Base-by-base conservation (phyloP, 2,329 filamentous ascomycete genomes). In the Sarocladium strictum region DNA sequence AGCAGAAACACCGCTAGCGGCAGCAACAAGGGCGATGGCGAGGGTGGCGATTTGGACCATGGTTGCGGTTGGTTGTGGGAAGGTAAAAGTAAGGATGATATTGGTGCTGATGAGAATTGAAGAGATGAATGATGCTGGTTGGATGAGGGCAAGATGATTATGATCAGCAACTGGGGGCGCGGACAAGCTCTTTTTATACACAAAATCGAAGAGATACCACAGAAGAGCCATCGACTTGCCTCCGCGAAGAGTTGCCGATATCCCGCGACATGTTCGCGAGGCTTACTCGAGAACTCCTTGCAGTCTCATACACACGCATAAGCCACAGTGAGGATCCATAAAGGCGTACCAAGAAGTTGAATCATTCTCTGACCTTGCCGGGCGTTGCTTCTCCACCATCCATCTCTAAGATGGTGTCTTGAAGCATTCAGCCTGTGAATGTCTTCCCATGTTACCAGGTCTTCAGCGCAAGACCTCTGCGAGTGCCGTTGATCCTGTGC, bases 41-140 rank as follows among this genome's bases (percentile, higher is more conserved):
- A 53, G 19, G 21, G 50, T 38, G 50, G 35, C 21, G 50, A 53
- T 5, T 40, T 53, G 50, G 19, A 53, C 50, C 50, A 53, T 53
- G 17, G 38, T 53, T 12, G 33, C n/a, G 15, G 23, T 50, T 49
- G 11, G 23, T 49, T n/a, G 14, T 40, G 37, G n/a, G n/a, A n/a
- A n/a, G n/a, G n/a, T n/a, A 40, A 40, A n/a, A 40, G 7, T 9
- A 19, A n/a, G 37, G 17, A n/a, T 7, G 29, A 7, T 40, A n/a
- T 40, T 40, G 37, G 17, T 40, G 12, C 6, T 32, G 12, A 12
- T 32, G 12, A 12, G 29, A 32, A 5, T 38, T 38, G 7, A 19
- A 38, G 5, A n/a, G 6, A n/a, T 38, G 15, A 9, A 19, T 6
- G 11, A n/a, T 10, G 35, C n/a, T 15, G n/a, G 35, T 9, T 38